Evolutionary conservation across 129 eudicot species (phyloP).

Genomic region (Chrysanthemum makinoi): DNA sequence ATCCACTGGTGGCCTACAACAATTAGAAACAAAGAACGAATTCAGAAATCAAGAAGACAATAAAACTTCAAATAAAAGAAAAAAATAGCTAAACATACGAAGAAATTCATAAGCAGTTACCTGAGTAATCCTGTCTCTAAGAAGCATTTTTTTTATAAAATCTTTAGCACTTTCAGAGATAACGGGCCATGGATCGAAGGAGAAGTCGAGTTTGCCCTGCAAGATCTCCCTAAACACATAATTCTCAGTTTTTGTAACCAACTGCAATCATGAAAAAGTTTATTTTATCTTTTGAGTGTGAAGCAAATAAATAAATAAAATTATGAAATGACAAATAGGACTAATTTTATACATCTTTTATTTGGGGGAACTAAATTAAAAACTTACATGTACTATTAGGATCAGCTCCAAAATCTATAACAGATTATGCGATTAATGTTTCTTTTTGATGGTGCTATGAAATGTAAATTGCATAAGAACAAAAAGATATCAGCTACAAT

Average conservation of each 20-base stretch:
- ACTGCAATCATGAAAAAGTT: background rate
- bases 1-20: constrained; percentile 78
- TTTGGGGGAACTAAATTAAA: no score
- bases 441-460: no score
- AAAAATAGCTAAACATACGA: constrained; percentile 42
- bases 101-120: constrained; percentile 69
- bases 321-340: no score
- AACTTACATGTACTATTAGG: no score
- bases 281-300: no score
- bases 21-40: background rate
- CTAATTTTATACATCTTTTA: no score
- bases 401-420: no score
- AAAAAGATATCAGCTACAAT: no score
- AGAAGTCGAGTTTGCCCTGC: constrained; percentile 61
- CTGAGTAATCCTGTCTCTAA: constrained; percentile 56
- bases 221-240: constrained; percentile 65
- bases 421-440: no score
- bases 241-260: constrained; percentile 52
- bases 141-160: constrained; percentile 63
- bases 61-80: no score
- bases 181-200: constrained; percentile 74
- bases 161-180: constrained; percentile 78
- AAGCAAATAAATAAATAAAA: no score
- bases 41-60: constrained; percentile 8
- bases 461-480: no score